Conservation (phyloP, 2,329 filamentous ascomycete species). For the Neonectria punicea region DNA sequence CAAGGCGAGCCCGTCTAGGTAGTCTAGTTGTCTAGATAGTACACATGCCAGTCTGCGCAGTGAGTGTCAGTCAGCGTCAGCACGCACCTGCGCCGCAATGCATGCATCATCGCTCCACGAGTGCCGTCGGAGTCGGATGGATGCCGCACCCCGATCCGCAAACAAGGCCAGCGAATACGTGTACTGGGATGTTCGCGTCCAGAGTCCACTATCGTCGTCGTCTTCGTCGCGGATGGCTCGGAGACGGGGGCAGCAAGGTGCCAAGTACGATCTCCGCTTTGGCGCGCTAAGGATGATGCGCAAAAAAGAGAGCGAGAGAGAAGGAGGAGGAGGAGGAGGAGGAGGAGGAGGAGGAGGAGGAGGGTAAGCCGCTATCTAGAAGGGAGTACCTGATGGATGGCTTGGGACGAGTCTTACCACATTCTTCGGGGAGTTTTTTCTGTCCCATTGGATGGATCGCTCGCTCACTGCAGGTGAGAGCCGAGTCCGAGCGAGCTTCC, state of each 20-base stretch:
- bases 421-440: too few relatives aligned
- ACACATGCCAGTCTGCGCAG: too few relatives aligned
- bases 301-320: neutral
- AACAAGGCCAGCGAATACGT: neutral
- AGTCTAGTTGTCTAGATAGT: too few relatives aligned
- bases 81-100: neutral
- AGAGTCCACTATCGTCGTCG: too few relatives aligned
- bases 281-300: neutral
- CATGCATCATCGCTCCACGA: neutral
- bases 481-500: neutral
- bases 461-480: neutral
- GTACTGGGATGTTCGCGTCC: neutral
- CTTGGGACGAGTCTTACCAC: neutral
- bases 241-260: constrained; percentile 7
- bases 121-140: constrained; percentile 18
- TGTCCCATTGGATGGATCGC: too few relatives aligned
- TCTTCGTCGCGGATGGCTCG: constrained; percentile 17
- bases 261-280: constrained; percentile 19
- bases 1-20: neutral
- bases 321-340: neutral
- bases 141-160: constrained; percentile 15
- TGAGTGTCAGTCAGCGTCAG: neutral
- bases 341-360: neutral
- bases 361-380: too few relatives aligned
- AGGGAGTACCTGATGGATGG: too few relatives aligned